phyloP scores from a whole-genome alignment of 2,329 filamentous ascomycete species.

The Diaporthe eres region DNA sequence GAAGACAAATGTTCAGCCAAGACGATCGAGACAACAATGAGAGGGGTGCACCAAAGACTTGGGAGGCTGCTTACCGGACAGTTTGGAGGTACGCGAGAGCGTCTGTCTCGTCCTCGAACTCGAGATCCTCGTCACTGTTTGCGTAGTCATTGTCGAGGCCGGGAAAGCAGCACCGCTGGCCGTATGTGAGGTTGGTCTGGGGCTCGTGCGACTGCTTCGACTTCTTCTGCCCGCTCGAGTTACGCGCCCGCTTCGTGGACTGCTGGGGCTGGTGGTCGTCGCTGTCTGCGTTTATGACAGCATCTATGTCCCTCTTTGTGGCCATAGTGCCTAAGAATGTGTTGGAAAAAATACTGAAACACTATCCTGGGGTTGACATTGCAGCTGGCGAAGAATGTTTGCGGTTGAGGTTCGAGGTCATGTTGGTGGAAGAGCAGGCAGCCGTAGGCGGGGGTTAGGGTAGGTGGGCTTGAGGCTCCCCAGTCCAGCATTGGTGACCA shows the following conservation, averaged over 20 bases:
- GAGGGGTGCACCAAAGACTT: conserved; percentile 33
- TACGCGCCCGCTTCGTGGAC: conserved; percentile 46
- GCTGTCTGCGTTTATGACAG: conserved; percentile 37
- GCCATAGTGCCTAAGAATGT: conserved; percentile 42
- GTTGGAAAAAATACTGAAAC: not conserved
- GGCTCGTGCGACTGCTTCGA: conserved; percentile 59
- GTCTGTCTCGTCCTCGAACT: conserved; percentile 77
- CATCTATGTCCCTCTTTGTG: conserved; percentile 45
- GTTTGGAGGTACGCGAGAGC: conserved; percentile 79
- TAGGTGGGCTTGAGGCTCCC: not conserved
- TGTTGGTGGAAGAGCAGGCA: not conserved
- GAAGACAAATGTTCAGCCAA: conserved; percentile 37
- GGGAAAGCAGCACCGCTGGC: conserved; percentile 80
- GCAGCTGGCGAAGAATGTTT: not conserved
- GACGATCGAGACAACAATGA: conserved; percentile 36
- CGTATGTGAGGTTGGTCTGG: conserved; percentile 74
- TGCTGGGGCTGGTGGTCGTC: conserved; percentile 39
- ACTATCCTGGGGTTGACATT: not conserved
- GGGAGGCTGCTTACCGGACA: conserved; percentile 71
- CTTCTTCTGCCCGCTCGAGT: conserved; percentile 46
- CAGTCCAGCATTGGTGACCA: no score
- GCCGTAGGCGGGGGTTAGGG: conserved; percentile 8
- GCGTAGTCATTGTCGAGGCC: conserved; percentile 66
- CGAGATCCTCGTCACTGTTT: conserved; percentile 69
- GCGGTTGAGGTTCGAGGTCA: not conserved